phyloP scores from a whole-genome alignment of 2,329 filamentous ascomycete species.

The Verticillium dahliae region DNA sequence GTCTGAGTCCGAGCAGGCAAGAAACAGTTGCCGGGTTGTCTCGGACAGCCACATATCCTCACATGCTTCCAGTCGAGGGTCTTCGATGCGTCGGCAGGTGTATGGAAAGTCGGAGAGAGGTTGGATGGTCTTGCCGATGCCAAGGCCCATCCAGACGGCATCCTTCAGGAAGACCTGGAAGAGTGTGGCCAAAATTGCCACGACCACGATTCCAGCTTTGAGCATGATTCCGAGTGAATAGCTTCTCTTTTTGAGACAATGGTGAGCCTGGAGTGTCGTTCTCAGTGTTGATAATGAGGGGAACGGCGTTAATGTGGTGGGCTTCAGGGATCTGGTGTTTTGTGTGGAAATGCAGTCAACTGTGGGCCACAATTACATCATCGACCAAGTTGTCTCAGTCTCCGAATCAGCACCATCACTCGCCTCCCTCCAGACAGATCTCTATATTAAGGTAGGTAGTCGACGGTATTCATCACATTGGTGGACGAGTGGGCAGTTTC shows the following conservation, averaged over 20 bases:
- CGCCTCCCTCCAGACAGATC: too few relatives aligned
- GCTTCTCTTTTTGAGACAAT: not conserved
- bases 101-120: constrained; percentile 21
- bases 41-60: constrained; percentile 26
- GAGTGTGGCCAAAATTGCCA: constrained; percentile 9
- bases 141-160: constrained; percentile 13
- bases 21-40: constrained; percentile 19
- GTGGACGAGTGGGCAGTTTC: too few relatives aligned
- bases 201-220: constrained; percentile 6
- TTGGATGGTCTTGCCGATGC: constrained; percentile 16
- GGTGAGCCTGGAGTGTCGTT: not conserved
- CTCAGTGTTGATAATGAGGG: not conserved
- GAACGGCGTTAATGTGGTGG: not conserved
- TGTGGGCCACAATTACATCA: not conserved
- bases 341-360: not conserved
- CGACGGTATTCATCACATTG: too few relatives aligned
- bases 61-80: constrained; percentile 18
- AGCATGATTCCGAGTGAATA: constrained; percentile 2
- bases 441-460: too few relatives aligned
- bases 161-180: constrained; percentile 14
- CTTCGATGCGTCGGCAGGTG: constrained; percentile 18
- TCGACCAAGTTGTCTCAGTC: not conserved
- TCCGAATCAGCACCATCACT: too few relatives aligned
- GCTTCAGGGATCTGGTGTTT: not conserved
- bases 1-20: constrained; percentile 18